Evolutionary conservation across 2,329 filamentous ascomycete genomes (phyloP), one percentile per base, ranked within the genome.

Genomic region (Colletotrichum brevisporum): DNA sequence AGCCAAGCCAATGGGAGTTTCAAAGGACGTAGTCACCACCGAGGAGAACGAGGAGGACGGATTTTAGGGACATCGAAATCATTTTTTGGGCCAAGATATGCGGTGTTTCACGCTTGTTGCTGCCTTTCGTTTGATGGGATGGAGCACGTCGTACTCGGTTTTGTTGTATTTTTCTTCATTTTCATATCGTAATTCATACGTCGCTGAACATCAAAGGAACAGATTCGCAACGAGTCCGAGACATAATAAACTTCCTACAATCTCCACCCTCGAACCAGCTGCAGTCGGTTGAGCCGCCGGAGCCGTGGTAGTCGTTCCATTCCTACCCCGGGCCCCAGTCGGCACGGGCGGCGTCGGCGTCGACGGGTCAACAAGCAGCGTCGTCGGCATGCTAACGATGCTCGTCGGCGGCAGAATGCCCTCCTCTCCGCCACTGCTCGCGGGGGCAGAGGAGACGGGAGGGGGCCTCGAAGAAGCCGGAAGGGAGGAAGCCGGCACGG

Each of bases 321-420:
- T 69, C 6, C 62, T 26, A 3, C 45, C 24, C 12, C 65, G 27
- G 3, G 54, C 9, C 1, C 55, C 62, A 2, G 62, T 69, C 4
- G 50, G 43, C 1, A 52, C 55, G 5, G 67, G 67, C 4, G 50
- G 62, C 5, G 62, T 66, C 8, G 67, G 67, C 43, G 62, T 66
- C 6, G 67, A 51, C 2, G 67, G n/a, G 15, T 69, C 67, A 1
- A 69, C 50, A 36, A 69, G 6, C 36, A 69, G 8, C 12, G 67
- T 69, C 2, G 50, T 52, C 12, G 62, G 67, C 31, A 69, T 58
- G 9, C 41, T 66, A 15, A 69, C 15, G 5, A 52, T 12, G 13
- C 24, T 69, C 36, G 55, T 66, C 5, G 67, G 67, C 2, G 67
- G 62, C 45, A 48, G 24, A 26, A 69, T 69, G 2, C 55, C 67